Base-by-base conservation (phyloP, 495 filamentous ascomycete genomes). In the Podospora pseudocomata region DNA sequence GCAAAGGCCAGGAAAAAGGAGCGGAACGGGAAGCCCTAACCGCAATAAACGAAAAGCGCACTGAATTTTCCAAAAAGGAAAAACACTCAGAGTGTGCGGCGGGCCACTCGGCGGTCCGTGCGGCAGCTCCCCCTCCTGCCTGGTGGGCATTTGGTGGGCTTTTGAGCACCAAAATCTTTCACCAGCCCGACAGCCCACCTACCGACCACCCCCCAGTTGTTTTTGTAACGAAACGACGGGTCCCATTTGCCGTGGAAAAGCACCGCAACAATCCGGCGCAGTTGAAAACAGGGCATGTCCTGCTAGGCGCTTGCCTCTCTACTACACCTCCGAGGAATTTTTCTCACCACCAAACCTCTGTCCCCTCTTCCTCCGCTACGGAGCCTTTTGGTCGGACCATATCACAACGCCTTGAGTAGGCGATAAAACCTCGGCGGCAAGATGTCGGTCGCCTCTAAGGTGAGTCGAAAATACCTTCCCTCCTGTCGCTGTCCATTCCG, bases 381-480 rank as follows among this genome's bases (percentile, higher is more conserved):
- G 53, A 65, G 63, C 63, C 63, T 65, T 65, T 55, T 74, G 72
- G 72, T 68, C 63, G 65, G 65, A 55, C 64, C 54, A 39, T 60
- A 69, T 49, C 60, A 55, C 44, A 5, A 58, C 62, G 70, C 70
- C 72, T 71, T 74, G 67, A 68, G 68, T 68, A 63, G 72, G 72
- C 72, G 72, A 74, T 68, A 74, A 49, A 73, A 69, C 56, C 65
- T 74, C 71, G 73, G 81, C 81, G 80, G 77, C 84, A 85, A 77
- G 75, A 89, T 89, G 87, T 86, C 85, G 78, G 84, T 89, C 79
- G 85, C 81, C 74, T 87, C 85, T 60, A 88, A 88, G 83, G 87
- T 89, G 72, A 67, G 80, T 82, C 15, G 39, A 49, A 13, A 49
- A 49, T 49, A 49, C 39, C 9, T 49, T 49, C 66, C 2, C 27